Base-by-base conservation (phyloP, 2,329 filamentous ascomycete genomes). In the Chrysoporthe austroafricana region DNA sequence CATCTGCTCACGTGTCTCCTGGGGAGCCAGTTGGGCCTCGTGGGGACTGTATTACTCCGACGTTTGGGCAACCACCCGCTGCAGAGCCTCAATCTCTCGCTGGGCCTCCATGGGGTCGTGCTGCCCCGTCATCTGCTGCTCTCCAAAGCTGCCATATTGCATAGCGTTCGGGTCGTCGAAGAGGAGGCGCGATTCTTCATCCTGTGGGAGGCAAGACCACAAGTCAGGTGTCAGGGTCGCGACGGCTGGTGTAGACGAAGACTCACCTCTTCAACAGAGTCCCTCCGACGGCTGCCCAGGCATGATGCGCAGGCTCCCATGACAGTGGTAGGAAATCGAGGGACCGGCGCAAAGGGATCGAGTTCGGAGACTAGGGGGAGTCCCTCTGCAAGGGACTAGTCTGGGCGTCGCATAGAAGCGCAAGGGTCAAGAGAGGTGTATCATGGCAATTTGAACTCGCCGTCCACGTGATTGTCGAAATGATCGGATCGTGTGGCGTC, bases 141-240 rank as follows among this genome's bases (percentile, higher is more conserved):
- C 86, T 66, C 82, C 84, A 71, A 90, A 90, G 75, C 86, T 89
- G 60, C 87, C 87, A 70, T 90, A 90, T 66, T 88, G 84, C 72
- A 86, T 79, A 67, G 81, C 81, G 73, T 85, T 85, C 46, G 84
- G 80, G 67, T 90, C 88, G 71, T 89, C 87, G 74, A 88, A 88
- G 36, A 90, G 81, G 26, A 88, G 80, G 48, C 86, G 82, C 18
- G 83, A 84, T 70, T 87, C 85, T 64, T 88, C 86, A 70, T 86
- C 83, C 85, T 88, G 71, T n/a, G 43, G 42, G 44, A n/a, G 18
- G 14, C 36, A 6, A 50, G 14, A 13, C 3, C 54, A 39, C 4
- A 50, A 11, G 64, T 69, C 42, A 70, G 69, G 48, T 56, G 32
- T 21, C n/a, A 48, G 36, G 26, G 61, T 5, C 34, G 5, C 43